phyloP scores from a whole-genome alignment of 129 eudicot genomes.

The Lactuca saligna region DNA sequence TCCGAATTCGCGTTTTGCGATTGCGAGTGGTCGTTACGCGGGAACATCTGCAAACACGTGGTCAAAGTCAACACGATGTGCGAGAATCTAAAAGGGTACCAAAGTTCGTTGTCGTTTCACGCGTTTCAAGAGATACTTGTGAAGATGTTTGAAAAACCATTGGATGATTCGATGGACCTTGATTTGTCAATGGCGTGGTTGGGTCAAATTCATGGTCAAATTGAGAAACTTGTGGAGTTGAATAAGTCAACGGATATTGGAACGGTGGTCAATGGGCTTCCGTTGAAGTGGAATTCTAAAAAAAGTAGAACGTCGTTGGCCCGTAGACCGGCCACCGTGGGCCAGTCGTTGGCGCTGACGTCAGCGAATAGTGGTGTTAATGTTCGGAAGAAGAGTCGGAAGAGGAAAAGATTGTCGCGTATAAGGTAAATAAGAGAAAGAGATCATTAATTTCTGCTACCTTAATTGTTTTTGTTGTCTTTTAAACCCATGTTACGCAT shows the following conservation, averaged over 20 bases:
- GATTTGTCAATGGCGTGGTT: constrained; percentile 79
- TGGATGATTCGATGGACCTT: constrained; percentile 70
- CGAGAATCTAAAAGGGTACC: constrained; percentile 33
- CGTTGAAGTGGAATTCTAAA: constrained; percentile 66
- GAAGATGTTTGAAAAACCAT: constrained; percentile 50
- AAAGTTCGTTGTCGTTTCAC: constrained; percentile 62
- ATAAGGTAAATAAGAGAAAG: constrained; percentile 33
- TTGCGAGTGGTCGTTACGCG: constrained; percentile 85
- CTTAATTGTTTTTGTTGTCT: constrained; percentile 10
- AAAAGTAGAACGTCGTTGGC: constrained; percentile 49
- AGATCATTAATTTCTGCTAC: background rate
- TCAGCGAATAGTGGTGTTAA: constrained; percentile 25
- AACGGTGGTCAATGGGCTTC: constrained; percentile 58
- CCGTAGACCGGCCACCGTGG: constrained; percentile 29
- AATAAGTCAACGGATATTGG: constrained; percentile 56
- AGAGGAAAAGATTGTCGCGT: constrained; percentile 77
- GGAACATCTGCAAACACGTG: constrained; percentile 93
- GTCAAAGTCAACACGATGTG: constrained; percentile 88
- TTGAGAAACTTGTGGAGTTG: constrained; percentile 69
- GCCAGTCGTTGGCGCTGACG: constrained; percentile 22
- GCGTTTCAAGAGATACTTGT: constrained; percentile 55
- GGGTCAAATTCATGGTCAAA: constrained; percentile 69
- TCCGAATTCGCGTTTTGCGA: constrained; percentile 95
- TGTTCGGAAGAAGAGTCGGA: constrained; percentile 52
- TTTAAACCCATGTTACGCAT: background rate